phyloP scores from a whole-genome alignment of 1,139 yeast genomes.

The Saccharomycopsis hybrid region DNA sequence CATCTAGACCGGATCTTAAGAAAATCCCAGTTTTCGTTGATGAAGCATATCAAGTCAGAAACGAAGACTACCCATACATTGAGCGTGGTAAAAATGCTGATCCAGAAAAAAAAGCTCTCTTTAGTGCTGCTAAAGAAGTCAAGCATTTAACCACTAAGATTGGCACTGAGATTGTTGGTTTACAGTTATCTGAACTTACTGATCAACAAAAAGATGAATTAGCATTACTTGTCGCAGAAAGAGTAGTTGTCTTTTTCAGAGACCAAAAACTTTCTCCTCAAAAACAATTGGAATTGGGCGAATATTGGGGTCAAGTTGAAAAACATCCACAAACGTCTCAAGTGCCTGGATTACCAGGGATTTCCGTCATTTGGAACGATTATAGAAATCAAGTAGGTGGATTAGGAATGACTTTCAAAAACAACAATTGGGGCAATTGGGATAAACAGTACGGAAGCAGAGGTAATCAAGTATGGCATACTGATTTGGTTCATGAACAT shows the following conservation, averaged over 20 bases:
- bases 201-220: slow-evolving; percentile 49
- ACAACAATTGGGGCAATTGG: slow-evolving; percentile 12
- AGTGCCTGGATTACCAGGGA: slow-evolving; percentile 40
- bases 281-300: slow-evolving; percentile 39
- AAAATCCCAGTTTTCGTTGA: slow-evolving; percentile 45
- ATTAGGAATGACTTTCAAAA: slow-evolving; percentile 10
- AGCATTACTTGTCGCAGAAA: slow-evolving; percentile 45
- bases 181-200: slow-evolving; percentile 42
- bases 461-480: slow-evolving; percentile 36
- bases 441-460: slow-evolving; percentile 22
- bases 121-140: slow-evolving; percentile 47
- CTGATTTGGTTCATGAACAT: slow-evolving; percentile 42
- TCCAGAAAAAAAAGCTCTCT: slow-evolving; percentile 45
- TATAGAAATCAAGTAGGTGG: slow-evolving; percentile 11
- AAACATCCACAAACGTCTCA: slow-evolving; percentile 41
- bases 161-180: slow-evolving; percentile 53
- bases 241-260: slow-evolving; percentile 44
- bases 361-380: slow-evolving; percentile 43
- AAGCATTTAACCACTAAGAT: slow-evolving; percentile 40
- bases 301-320: slow-evolving; percentile 42
- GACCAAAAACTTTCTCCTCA: slow-evolving; percentile 43
- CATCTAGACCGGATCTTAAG: slow-evolving; percentile 31
- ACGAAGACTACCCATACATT: slow-evolving; percentile 35
- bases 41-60: slow-evolving; percentile 43
- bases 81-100: slow-evolving; percentile 47